These are phyloP conservation scores for Taphrina populina DNA, from an alignment of 1,139 yeast species.

Conservation along the genomic window DNA sequence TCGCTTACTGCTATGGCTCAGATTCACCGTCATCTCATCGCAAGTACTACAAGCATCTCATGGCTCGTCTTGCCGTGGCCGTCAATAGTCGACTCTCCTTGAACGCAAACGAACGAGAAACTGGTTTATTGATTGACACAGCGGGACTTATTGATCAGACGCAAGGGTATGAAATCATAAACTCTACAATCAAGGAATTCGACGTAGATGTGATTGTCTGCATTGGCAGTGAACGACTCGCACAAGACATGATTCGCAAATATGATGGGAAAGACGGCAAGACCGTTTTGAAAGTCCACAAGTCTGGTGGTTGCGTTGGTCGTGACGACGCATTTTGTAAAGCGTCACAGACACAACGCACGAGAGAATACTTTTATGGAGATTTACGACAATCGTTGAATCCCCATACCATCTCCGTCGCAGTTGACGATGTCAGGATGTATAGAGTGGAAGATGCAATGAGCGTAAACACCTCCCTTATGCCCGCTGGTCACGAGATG, in stretches of 20 bases:
- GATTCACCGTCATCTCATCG: conserved; percentile 60
- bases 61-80: conserved; percentile 60
- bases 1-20: conserved; percentile 76
- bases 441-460: conserved; percentile 51
- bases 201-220: conserved; percentile 49
- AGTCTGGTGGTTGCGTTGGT: conserved; percentile 74
- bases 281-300: conserved; percentile 60
- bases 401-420: conserved; percentile 67
- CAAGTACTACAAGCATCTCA: conserved; percentile 58
- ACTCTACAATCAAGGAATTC: conserved; percentile 62
- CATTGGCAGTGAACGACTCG: conserved; percentile 54
- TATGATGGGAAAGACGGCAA: conserved; percentile 50
- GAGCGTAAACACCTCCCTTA: conserved; percentile 45
- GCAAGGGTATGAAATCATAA: conserved; percentile 52
- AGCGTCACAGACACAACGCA: conserved; percentile 68
- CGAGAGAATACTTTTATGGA: conserved; percentile 89
- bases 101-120: conserved; percentile 41
- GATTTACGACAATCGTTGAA: conserved; percentile 63
- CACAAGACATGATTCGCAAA: conserved; percentile 62
- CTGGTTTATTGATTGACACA: conserved; percentile 80
- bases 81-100: conserved; percentile 63
- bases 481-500: conserved; percentile 48
- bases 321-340: conserved; percentile 69
- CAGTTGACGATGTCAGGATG: conserved; percentile 53
- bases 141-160: conserved; percentile 60